A percentile compares a stretch with the other conserved stretches of the same genome.
These are phyloP conservation scores for Sequoiadendron giganteum DNA, from an alignment of 75 land plant species.

Conservation along the genomic window DNA sequence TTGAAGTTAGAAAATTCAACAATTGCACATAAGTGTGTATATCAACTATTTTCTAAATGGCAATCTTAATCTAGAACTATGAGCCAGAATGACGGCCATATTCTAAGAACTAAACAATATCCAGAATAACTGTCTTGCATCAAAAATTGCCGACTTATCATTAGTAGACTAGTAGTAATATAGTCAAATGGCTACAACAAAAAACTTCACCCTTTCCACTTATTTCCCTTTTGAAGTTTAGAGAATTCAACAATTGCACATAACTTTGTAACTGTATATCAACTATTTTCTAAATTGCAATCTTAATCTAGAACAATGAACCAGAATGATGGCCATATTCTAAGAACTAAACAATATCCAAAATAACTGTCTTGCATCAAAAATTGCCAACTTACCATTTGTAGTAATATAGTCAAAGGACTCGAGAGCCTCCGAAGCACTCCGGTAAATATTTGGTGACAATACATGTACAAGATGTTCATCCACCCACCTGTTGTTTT, in stretches of 20 bases:
- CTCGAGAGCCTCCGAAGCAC: constrained; percentile 81
- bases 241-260: not conserved
- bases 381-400: constrained; percentile 57
- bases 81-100: not conserved
- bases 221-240: not conserved
- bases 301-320: not conserved
- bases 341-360: not conserved
- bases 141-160: constrained; percentile 44
- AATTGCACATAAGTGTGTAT: not conserved
- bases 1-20: not conserved
- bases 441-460: constrained; percentile 96
- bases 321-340: not conserved
- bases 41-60: not conserved
- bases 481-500: constrained; percentile 87
- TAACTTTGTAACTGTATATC: not conserved
- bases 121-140: not conserved
- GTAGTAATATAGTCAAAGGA: constrained; percentile 95
- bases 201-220: not conserved
- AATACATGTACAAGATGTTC: constrained; percentile 92
- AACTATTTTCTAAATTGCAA: not conserved
- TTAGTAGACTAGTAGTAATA: constrained; percentile 72
- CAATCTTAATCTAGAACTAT: not conserved
- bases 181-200: constrained; percentile 75
- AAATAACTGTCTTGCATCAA: not conserved
- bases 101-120: not conserved